Evolutionary conservation across 2,329 filamentous ascomycete genomes (phyloP), one percentile per base, ranked within the genome.

Genomic region (Venturia nashicola): DNA sequence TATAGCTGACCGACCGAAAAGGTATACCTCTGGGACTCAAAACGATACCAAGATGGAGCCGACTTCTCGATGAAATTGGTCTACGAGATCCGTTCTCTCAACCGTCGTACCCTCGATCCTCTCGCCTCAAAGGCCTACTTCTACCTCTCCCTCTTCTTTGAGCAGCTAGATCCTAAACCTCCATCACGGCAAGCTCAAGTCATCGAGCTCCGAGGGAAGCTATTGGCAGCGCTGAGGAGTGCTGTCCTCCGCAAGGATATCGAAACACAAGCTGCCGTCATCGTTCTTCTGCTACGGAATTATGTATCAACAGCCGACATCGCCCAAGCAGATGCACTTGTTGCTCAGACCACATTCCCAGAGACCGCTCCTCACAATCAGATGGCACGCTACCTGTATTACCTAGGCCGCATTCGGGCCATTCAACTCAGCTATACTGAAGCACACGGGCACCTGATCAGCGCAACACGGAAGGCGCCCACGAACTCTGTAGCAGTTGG

Each of bases 351-450:
- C 39, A 88, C 94, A 73, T 97, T 99, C 76, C 94, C 94, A 6
- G 84, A 92, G 67, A 91, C 91, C 71, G 94, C 94, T 5, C 91
- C 92, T 68, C 99, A 97, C 80, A 99, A 97, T 76, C 94, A 99
- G 79, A 92, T 99, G 68, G 95, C 94, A 67, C 87, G 94, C 66
- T 99, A 96, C 79, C 82, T 97, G 65, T 99, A 96, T 83, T 99
- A 99, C 76, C 85, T 99, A 14, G 94, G 94, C 66, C 90, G 93
- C 69, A 97, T 97, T 77, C 88, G 94, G 67, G 91, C 94, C 63
- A 96, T 97, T 71, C 94, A 99, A 79, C 83, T 99, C 68, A 89
- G 90, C 69, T 99, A 99, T 79, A 97, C 94, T 9, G 93, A 97
- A 74, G 94, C 94, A 27, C 94, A 99, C 72, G 90, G 95, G 73